Evolutionary conservation across 768 basidiomycete species (phyloP).

Genomic region (Scleroderma bovista): DNA sequence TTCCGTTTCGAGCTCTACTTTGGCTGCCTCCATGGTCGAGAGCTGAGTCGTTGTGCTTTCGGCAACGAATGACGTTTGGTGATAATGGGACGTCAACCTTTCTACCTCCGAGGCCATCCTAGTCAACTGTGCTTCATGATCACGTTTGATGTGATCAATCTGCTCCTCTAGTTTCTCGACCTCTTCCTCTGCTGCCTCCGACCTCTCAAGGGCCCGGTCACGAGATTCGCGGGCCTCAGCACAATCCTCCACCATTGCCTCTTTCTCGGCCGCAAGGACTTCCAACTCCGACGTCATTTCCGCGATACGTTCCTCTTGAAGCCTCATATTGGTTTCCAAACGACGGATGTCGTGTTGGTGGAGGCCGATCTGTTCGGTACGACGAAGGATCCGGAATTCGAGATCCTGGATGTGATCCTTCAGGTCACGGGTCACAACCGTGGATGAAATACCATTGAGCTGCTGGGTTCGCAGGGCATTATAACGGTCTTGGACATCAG

Average conservation of each 20-base stretch:
- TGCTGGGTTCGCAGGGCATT: slow-evolving; percentile 60
- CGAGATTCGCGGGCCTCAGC: slow-evolving; percentile 69
- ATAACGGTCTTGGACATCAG: slow-evolving; percentile 55
- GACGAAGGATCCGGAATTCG: slow-evolving; percentile 55
- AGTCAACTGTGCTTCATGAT: slow-evolving; percentile 32
- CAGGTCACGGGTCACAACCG: slow-evolving; percentile 49
- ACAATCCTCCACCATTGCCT: slow-evolving; percentile 82
- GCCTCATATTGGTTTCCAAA: slow-evolving; percentile 64
- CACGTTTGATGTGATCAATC: slow-evolving; percentile 11
- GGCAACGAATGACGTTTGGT: slow-evolving; percentile 10
- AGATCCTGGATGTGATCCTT: slow-evolving; percentile 65
- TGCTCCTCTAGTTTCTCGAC: slow-evolving; percentile 41
- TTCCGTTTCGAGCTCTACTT: slow-evolving; percentile 10
- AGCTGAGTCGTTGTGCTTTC: slow-evolving; percentile 6
- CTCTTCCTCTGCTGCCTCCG: slow-evolving; percentile 61
- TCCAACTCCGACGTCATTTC: slow-evolving; percentile 73
- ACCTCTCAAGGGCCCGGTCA: slow-evolving; percentile 50
- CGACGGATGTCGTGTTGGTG: slow-evolving; percentile 77
- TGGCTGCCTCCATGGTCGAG: slow-evolving; percentile 11
- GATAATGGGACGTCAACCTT: slow-evolving; percentile 31
- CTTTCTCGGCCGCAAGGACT: slow-evolving; percentile 58
- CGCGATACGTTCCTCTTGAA: slow-evolving; percentile 67
- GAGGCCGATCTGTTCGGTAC: slow-evolving; percentile 70
- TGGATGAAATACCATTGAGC: slow-evolving; percentile 55
- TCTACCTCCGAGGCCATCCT: slow-evolving; percentile 36